A percentile compares a stretch with the other conserved stretches of the same genome.
Evolutionary conservation across 108 stramenopile genomes (phyloP).

Genomic region (Skeletonema menzelii): DNA sequence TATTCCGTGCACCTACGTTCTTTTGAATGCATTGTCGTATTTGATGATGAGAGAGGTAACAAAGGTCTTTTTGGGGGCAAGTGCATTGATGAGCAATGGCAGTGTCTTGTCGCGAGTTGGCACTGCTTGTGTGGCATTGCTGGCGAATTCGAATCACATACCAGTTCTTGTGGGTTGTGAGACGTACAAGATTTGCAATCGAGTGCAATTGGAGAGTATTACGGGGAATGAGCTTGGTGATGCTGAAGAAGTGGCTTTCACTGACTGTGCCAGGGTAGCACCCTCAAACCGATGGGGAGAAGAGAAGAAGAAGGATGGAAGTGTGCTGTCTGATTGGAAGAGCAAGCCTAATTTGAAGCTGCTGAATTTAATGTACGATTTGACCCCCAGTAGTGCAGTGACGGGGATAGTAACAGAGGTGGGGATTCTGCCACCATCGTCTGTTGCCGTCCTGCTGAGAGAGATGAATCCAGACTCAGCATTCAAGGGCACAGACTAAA

Average conservation of each 20-base stretch:
- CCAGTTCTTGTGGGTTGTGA: constrained; percentile 98
- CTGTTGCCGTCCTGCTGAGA: constrained; percentile 94
- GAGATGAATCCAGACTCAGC: constrained; percentile 83
- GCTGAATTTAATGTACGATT: constrained; percentile 94
- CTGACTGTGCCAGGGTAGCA: constrained; percentile 39
- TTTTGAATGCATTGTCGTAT: constrained; percentile 89
- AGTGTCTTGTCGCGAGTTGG: constrained; percentile 91
- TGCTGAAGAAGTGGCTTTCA: constrained; percentile 72
- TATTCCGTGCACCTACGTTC: constrained; percentile 86
- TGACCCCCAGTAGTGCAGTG: constrained; percentile 95
- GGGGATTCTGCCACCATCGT: constrained; percentile 96
- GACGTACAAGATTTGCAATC: constrained; percentile 98
- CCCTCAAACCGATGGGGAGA: constrained; percentile 40
- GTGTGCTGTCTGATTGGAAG: constrained; percentile 52
- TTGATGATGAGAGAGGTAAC: constrained; percentile 94
- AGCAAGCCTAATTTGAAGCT: constrained; percentile 59
- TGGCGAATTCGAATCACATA: constrained; percentile 84
- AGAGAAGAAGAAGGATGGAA: constrained; percentile 29
- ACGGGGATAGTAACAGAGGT: constrained; percentile 97
- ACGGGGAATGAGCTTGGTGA: constrained; percentile 96
- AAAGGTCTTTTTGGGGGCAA: constrained; percentile 97
- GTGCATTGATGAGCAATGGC: constrained; percentile 96
- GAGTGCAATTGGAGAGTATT: constrained; percentile 95
- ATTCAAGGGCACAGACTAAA: constrained; percentile 25
- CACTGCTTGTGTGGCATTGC: constrained; percentile 92